Evolutionary conservation across 345 rosid species (phyloP), one percentile per base, ranked within the genome.

Genomic region (Arabidopsis arenosa): DNA sequence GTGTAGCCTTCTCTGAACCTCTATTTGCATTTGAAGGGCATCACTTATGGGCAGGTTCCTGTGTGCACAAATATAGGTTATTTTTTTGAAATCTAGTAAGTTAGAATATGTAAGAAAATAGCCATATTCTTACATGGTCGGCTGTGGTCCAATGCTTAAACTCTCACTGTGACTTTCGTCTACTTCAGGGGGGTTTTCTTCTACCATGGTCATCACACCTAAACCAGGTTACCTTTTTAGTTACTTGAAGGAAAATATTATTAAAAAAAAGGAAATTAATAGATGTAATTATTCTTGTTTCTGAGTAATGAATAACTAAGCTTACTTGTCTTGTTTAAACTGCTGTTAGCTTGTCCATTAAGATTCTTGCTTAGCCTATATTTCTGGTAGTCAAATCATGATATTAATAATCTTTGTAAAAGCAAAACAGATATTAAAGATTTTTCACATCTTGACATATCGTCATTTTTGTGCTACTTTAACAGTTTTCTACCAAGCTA

Each of bases 291-390:
- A 23, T 30, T 75, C 3, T 3, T 51, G 6, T 62, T 10, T 53
- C 48, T 13, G 45, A 26, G 59, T 6, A 21, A 21, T 70, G 66
- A 66, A 44, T 56, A 10, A 39, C 33, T 36, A 40, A 41, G 72
- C 88, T 77, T 87, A 87, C 96, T 90, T 56, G 81, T 81, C 80
- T 85, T 90, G 85, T 78, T 87, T 70, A 81, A 83, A 66, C 84
- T 77, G 70, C 58, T 82, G 70, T 78, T 86, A 68, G 88, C 81
- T 84, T 89, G 98, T 74, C 93, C 94, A 63, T 87, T 93, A 44
- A 85, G 90, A 70, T 89, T 93, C 84, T 93, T 93, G 83, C 98
- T 86, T 43, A 90, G 89, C 78, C 96, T 87, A 80, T 87, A 90
- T 81, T 90, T 93, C 98, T 90, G 92, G 77, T 13, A 48, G 55